A percentile compares a stretch with the other conserved stretches of the same genome.
Conservation (phyloP, 495 filamentous ascomycete species). For the Lepraria neglecta region DNA sequence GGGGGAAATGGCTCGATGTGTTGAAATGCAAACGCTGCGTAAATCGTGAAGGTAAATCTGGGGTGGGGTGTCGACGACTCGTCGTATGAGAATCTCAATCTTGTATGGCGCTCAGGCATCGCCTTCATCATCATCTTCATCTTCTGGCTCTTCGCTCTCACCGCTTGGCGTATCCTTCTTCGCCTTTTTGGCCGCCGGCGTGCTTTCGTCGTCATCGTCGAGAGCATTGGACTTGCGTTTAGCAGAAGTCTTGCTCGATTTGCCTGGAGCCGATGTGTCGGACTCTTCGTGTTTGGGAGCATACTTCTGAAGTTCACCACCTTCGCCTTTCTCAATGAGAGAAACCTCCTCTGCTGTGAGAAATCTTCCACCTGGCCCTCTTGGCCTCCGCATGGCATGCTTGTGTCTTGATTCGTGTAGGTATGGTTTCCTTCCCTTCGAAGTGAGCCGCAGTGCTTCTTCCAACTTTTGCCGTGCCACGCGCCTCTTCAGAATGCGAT, state of each 20-base stretch:
- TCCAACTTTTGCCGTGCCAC: slow-evolving; percentile 91
- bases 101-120: slow-evolving; percentile 21
- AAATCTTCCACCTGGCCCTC: slow-evolving; percentile 94
- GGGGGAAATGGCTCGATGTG: not conserved
- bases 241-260: slow-evolving; percentile 33
- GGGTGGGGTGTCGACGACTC: slow-evolving; percentile 2
- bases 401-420: slow-evolving; percentile 98
- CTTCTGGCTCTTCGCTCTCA: slow-evolving; percentile 45
- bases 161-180: slow-evolving; percentile 42
- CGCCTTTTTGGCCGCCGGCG: slow-evolving; percentile 41
- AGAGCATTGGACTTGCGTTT: slow-evolving; percentile 49
- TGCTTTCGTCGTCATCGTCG: slow-evolving; percentile 38
- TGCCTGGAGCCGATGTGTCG: slow-evolving; percentile 25
- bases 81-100: not conserved
- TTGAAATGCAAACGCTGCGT: slow-evolving; percentile 21
- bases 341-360: slow-evolving; percentile 97
- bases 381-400: slow-evolving; percentile 92
- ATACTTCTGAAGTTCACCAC: slow-evolving; percentile 27
- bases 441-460: slow-evolving; percentile 82
- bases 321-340: slow-evolving; percentile 64
- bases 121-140: slow-evolving; percentile 44
- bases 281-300: slow-evolving; percentile 34
- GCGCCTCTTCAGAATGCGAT: slow-evolving; percentile 88
- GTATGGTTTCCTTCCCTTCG: slow-evolving; percentile 94
- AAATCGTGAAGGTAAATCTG: slow-evolving; percentile 17